Conservation (phyloP, 2,329 filamentous ascomycete genomes). For the Capronia epimyces region DNA sequence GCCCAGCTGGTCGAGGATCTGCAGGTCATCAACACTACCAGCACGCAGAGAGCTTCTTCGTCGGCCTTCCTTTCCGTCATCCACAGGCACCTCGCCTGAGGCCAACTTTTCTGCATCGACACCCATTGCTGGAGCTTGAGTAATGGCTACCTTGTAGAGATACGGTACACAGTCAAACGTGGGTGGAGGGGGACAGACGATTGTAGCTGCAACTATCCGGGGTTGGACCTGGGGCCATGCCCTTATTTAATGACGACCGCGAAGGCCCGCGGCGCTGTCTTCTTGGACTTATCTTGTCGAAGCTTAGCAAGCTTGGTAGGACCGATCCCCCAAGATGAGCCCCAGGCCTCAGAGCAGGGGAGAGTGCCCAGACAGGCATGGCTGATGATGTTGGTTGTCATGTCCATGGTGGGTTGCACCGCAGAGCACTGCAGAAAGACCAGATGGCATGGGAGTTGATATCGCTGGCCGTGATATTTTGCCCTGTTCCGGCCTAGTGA, state of each 20-base stretch:
- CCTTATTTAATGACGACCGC: not conserved
- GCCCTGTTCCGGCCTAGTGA: constrained; percentile 8
- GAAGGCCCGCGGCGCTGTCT: not conserved
- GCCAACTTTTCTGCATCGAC: constrained; percentile 18
- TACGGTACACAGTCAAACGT: not conserved
- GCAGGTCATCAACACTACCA: constrained; percentile 31
- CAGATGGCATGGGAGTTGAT: not conserved
- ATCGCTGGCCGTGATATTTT: constrained; percentile 7
- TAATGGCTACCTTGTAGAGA: not conserved
- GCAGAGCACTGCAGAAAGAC: not conserved
- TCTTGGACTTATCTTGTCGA: not conserved
- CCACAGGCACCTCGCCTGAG: constrained; percentile 11
- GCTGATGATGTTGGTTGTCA: not conserved
- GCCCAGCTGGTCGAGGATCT: constrained; percentile 44
- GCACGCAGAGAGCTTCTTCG: constrained; percentile 30
- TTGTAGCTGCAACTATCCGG: not conserved
- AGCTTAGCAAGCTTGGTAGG: not conserved
- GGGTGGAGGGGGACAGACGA: not conserved
- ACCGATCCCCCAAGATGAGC: not conserved
- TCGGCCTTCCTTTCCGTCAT: constrained; percentile 8
- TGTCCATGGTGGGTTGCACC: not conserved
- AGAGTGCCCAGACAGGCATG: not conserved
- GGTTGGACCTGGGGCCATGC: not conserved
- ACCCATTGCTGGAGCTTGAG: constrained; percentile 7
- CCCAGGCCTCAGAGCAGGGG: not conserved